Evolutionary conservation across 2,329 filamentous ascomycete genomes (phyloP).

Genomic region (Sphaerulina populicola): DNA sequence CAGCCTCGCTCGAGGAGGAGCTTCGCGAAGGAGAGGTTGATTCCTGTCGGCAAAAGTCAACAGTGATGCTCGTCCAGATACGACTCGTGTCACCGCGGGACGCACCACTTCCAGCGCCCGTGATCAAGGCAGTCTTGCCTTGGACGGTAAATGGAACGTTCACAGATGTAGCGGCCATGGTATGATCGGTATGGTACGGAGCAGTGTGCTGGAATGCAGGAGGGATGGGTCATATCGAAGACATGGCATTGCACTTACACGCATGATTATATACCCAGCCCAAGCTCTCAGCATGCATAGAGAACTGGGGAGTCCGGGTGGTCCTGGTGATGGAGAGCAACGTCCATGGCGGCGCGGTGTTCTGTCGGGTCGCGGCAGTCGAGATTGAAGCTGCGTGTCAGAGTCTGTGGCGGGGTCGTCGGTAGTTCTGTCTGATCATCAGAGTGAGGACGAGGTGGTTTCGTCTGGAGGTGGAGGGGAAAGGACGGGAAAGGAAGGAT

Average conservation of each 20-base stretch:
- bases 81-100: neutral
- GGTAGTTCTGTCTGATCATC: neutral
- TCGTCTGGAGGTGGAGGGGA: no score
- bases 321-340: no score
- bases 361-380: neutral
- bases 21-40: conserved; percentile 41
- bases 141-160: conserved; percentile 33
- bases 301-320: no score
- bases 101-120: conserved; percentile 40
- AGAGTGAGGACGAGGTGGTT: neutral
- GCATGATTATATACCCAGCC: neutral
- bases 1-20: conserved; percentile 40
- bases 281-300: neutral
- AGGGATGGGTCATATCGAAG: no score
- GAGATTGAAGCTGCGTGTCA: no score
- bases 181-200: conserved; percentile 10
- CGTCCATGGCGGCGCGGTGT: neutral
- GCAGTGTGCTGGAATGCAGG: neutral
- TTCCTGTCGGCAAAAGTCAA: conserved; percentile 32
- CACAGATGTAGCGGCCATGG: conserved; percentile 22
- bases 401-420: no score
- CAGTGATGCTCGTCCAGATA: neutral
- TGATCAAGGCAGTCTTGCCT: conserved; percentile 43
- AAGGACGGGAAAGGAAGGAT: neutral
- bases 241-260: neutral